Conservation (phyloP, 768 basidiomycete species). For the Candolleomyces efflorescens region DNA sequence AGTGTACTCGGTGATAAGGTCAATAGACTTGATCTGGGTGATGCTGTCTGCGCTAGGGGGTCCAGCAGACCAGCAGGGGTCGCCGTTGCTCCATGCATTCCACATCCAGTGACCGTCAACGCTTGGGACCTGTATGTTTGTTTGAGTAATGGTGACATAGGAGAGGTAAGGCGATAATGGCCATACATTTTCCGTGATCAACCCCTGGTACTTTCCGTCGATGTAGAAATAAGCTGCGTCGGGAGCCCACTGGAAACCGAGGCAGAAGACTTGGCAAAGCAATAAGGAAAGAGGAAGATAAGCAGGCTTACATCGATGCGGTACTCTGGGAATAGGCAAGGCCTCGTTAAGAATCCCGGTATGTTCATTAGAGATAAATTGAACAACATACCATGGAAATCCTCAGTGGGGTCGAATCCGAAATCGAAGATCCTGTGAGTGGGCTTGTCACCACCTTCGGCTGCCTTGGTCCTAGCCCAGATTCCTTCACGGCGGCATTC, state of each 20-base stretch:
- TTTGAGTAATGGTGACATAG: neutral
- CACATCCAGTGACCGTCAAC: slow-evolving; percentile 27
- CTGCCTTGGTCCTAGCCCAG: slow-evolving; percentile 33
- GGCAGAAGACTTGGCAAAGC: neutral
- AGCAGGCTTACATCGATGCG: slow-evolving; percentile 26
- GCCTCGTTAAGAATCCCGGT: too few relatives aligned
- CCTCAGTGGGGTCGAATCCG: slow-evolving; percentile 27
- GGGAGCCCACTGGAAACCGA: slow-evolving; percentile 22
- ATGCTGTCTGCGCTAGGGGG: slow-evolving; percentile 30
- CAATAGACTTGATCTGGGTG: slow-evolving; percentile 31
- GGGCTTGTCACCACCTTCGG: slow-evolving; percentile 13
- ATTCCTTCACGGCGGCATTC: slow-evolving; percentile 27
- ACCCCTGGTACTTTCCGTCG: slow-evolving; percentile 20
- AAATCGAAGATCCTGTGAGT: slow-evolving; percentile 23
- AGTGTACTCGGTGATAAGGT: slow-evolving; percentile 29
- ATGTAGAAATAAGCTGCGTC: slow-evolving; percentile 29
- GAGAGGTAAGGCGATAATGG: neutral
- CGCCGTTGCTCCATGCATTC: slow-evolving; percentile 34
- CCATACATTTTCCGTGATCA: slow-evolving; percentile 26
- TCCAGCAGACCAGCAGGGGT: slow-evolving; percentile 30
- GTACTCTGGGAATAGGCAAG: slow-evolving; percentile 21
- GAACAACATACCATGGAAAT: slow-evolving; percentile 25
- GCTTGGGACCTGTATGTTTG: slow-evolving; percentile 22
- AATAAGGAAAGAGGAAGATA: too few relatives aligned
- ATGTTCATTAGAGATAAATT: too few relatives aligned